Percentiles rank a stretch among this genome's conserved stretches.
Evolutionary conservation across 495 filamentous ascomycete genomes (phyloP).

Genomic region (Hyphodiscus hymeniophilus): DNA sequence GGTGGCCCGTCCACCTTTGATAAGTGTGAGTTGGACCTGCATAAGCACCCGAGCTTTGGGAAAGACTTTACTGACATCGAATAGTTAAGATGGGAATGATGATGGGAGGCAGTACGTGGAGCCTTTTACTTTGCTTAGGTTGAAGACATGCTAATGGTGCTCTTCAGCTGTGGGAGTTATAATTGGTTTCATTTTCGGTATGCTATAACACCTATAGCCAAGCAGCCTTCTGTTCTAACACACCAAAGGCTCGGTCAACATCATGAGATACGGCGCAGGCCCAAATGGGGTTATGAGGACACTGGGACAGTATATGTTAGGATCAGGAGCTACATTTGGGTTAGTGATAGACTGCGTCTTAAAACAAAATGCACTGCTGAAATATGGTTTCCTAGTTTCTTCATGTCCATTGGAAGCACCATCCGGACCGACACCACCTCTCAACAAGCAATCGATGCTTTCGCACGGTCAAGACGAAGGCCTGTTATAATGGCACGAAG

Average conservation of each 20-base stretch:
- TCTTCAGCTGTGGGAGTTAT: conserved; percentile 78
- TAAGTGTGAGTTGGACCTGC: conserved; percentile 58
- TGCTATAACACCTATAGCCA: conserved; percentile 6
- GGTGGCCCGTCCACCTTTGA: conserved; percentile 78
- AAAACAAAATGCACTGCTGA: too few species aligned
- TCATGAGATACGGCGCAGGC: conserved; percentile 88
- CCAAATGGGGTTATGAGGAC: conserved; percentile 89
- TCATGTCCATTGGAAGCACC: conserved; percentile 97
- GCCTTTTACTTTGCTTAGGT: too few species aligned
- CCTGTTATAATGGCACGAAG: conserved; percentile 55
- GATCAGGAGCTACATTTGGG: conserved; percentile 96
- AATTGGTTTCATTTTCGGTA: conserved; percentile 97
- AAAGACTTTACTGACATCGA: conserved; percentile 23
- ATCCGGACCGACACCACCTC: conserved; percentile 66
- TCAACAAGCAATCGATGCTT: conserved; percentile 52
- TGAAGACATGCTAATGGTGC: conserved; percentile 9
- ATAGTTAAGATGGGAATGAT: conserved; percentile 95
- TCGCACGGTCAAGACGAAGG: conserved; percentile 46
- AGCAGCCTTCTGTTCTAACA: conserved; percentile 9
- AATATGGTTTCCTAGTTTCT: too few species aligned
- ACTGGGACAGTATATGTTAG: conserved; percentile 93
- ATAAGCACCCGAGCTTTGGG: background rate
- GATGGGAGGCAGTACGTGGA: conserved; percentile 87
- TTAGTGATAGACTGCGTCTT: conserved; percentile 28
- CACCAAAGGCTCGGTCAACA: conserved; percentile 71